Conservation (phyloP, 2,329 filamentous ascomycete genomes). For the Helotiales sp. region DNA sequence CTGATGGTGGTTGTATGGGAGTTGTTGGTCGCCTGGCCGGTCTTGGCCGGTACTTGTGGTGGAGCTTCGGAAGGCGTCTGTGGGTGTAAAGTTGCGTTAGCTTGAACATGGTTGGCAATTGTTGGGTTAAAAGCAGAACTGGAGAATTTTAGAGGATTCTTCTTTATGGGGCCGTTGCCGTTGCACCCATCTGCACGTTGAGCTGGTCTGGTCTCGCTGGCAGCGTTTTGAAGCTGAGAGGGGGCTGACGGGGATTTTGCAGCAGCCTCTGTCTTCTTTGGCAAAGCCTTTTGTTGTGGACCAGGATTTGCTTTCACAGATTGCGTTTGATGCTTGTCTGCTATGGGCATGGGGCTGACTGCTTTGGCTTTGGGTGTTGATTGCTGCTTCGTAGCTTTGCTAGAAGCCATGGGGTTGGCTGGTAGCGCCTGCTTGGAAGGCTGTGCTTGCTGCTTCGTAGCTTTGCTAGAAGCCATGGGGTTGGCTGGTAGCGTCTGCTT, state of each 20-base stretch:
- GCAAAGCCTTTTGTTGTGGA: neutral
- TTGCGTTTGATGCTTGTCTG: neutral
- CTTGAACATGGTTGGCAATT: neutral
- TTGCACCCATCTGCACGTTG: neutral
- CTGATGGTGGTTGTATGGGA: neutral
- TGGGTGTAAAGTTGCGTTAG: neutral
- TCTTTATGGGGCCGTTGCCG: neutral
- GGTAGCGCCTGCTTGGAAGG: slow-evolving; percentile 12
- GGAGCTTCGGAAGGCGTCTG: neutral
- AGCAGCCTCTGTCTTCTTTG: neutral
- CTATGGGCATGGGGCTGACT: neutral
- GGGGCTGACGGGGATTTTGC: neutral
- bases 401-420: neutral
- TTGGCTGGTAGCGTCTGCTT: neutral
- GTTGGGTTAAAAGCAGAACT: neutral
- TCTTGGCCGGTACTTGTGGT: neutral
- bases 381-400: slow-evolving; percentile 4
- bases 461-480: neutral
- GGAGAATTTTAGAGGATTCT: neutral
- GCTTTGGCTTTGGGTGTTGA: neutral
- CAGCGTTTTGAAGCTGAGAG: neutral
- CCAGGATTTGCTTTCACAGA: too few species aligned
- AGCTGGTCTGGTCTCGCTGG: neutral
- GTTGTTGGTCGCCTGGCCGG: neutral
- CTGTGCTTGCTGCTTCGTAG: neutral